phyloP scores from a whole-genome alignment of 1,284 basidiomycete genomes.

The Naganishia sp. region DNA sequence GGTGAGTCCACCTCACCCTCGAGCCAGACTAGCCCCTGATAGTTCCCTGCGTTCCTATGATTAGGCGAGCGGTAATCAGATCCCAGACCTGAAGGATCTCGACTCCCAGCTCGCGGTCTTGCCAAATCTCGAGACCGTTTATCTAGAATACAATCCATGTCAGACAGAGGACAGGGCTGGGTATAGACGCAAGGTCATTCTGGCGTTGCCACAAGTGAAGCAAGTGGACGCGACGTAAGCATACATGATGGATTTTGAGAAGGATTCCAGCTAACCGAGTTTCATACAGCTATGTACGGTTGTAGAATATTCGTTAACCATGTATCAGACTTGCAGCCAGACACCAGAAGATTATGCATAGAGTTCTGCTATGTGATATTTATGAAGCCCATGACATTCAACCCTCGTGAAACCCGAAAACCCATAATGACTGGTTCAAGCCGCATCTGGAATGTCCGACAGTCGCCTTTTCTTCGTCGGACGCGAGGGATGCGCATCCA shows the following conservation, averaged over 20 bases:
- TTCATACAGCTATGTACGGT: conserved; percentile 12
- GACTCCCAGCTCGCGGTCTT: conserved; percentile 73
- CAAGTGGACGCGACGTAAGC: conserved; percentile 95
- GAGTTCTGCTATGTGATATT: background rate
- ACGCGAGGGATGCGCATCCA: conserved; percentile 63
- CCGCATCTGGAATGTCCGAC: conserved; percentile 11
- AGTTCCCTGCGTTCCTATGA: background rate
- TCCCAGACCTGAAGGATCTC: conserved; percentile 67
- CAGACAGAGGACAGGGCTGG: conserved; percentile 73
- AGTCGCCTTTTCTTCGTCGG: conserved; percentile 31
- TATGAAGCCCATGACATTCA: background rate
- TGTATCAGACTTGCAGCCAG: background rate
- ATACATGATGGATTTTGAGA: background rate
- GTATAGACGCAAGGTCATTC: conserved; percentile 86
- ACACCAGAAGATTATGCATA: background rate
- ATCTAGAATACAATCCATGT: conserved; percentile 92
- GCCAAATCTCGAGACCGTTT: conserved; percentile 76
- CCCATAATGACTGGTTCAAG: background rate
- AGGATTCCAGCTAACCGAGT: background rate
- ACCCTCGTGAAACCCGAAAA: background rate
- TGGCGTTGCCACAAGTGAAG: conserved; percentile 81
- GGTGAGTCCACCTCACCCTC: conserved; percentile 59
- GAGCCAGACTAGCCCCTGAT: too few species aligned
- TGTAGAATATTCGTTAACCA: background rate
- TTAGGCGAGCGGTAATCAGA: conserved; percentile 85